Evolutionary conservation across 2,329 filamentous ascomycete genomes (phyloP).

Genomic region (Reticulascus tulasneorum): DNA sequence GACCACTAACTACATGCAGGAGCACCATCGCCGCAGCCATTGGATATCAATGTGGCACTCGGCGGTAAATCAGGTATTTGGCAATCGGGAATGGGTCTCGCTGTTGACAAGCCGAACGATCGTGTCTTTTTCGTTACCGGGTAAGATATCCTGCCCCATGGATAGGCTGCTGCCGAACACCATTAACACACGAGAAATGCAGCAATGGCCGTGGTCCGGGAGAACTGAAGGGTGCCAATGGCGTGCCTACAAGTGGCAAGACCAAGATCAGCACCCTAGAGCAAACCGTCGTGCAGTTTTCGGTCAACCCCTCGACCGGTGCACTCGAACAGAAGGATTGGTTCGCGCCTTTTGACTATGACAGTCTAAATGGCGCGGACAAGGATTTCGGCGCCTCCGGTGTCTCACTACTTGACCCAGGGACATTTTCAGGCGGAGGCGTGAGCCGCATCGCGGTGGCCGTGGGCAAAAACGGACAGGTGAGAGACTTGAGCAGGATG

Average conservation of each 20-base stretch:
- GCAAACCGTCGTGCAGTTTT: conserved; percentile 25
- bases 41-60: conserved; percentile 5
- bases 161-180: too few relatives aligned
- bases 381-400: conserved; percentile 35
- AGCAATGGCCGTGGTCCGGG: conserved; percentile 28
- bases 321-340: conserved; percentile 27
- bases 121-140: conserved; percentile 21
- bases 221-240: too few relatives aligned
- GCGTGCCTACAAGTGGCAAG: conserved; percentile 27
- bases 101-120: conserved; percentile 20
- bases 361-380: conserved; percentile 31
- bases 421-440: conserved; percentile 27
- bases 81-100: conserved; percentile 30
- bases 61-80: conserved; percentile 32
- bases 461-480: conserved; percentile 35
- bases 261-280: conserved; percentile 28
- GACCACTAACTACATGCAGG: conserved; percentile 31
- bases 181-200: too few relatives aligned
- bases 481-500: too few relatives aligned
- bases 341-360: conserved; percentile 38
- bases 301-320: conserved; percentile 16
- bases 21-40: conserved; percentile 20
- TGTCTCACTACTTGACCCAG: conserved; percentile 27
- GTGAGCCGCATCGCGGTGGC: conserved; percentile 31
- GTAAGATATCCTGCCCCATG: too few relatives aligned